A percentile compares a stretch with the other conserved stretches of the same genome.
Conservation (phyloP, 306 rosid species). For the Castanea mollissima region DNA sequence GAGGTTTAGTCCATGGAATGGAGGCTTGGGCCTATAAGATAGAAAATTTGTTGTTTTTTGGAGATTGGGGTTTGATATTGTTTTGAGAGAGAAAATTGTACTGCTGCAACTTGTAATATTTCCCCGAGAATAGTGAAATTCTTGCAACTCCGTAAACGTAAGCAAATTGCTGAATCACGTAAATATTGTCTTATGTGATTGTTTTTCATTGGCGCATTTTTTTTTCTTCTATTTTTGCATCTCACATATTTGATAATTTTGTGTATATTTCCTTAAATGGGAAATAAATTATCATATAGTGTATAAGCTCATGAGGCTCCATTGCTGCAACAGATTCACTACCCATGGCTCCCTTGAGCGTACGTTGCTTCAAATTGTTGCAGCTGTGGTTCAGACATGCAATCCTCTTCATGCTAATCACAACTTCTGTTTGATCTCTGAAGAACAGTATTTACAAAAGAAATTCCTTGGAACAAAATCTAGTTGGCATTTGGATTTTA, state of each 20-base stretch:
- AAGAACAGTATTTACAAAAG: not conserved
- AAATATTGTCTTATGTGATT: no score
- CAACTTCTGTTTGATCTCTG: not conserved
- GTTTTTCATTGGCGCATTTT: no score
- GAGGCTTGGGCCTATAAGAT: no score
- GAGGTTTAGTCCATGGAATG: fast-evolving
- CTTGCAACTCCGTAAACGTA: fast-evolving
- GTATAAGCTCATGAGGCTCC: not conserved
- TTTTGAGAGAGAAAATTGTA: no score
- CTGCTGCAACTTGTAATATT: no score
- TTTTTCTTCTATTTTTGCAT: no score
- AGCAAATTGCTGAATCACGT: fast-evolving
- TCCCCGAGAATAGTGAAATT: no score
- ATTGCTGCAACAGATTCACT: not conserved
- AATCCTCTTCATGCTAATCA: not conserved
- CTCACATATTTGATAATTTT: no score
- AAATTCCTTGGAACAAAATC: not conserved
- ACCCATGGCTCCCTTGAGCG: not conserved
- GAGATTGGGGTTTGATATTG: no score
- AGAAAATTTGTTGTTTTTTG: no score
- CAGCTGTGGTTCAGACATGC: not conserved
- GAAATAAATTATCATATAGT: not conserved
- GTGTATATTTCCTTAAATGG: no score
- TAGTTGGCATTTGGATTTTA: not conserved
- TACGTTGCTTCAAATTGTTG: not conserved